Conservation (phyloP, 352 stramenopile genomes). For the Phytophthora pseudosyringae region DNA sequence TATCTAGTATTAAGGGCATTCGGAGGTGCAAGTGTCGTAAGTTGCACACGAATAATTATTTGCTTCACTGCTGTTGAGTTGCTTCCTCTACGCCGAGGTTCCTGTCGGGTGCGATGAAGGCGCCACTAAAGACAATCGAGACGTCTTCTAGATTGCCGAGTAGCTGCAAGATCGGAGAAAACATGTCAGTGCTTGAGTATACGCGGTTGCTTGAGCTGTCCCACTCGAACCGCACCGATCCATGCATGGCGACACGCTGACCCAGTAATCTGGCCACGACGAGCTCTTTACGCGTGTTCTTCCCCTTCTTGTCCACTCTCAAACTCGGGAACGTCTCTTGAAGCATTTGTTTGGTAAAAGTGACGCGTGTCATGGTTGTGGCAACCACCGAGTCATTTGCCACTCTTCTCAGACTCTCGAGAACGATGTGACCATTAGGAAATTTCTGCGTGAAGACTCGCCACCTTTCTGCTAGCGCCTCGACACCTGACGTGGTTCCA, state of each 20-base stretch:
- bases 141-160: slow-evolving; percentile 7
- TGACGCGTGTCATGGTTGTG: neutral
- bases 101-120: slow-evolving; percentile 1
- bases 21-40: no score
- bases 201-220: neutral
- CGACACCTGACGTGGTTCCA: neutral
- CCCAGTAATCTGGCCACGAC: neutral
- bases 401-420: neutral
- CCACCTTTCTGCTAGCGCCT: neutral
- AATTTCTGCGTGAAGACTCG: neutral
- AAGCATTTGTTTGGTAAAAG: neutral
- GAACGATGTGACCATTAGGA: neutral
- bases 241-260: neutral
- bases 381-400: neutral
- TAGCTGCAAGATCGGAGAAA: slow-evolving; percentile 5
- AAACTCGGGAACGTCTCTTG: neutral
- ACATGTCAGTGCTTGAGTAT: neutral
- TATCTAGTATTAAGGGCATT: no score
- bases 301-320: neutral
- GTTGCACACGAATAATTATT: neutral
- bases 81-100: neutral
- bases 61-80: neutral
- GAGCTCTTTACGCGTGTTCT: neutral
- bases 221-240: slow-evolving; percentile 11
- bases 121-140: neutral